A percentile compares a stretch with the other conserved stretches of the same genome.
Conservation (phyloP, 2,329 filamentous ascomycete species). For the Claviceps humidiphila region DNA sequence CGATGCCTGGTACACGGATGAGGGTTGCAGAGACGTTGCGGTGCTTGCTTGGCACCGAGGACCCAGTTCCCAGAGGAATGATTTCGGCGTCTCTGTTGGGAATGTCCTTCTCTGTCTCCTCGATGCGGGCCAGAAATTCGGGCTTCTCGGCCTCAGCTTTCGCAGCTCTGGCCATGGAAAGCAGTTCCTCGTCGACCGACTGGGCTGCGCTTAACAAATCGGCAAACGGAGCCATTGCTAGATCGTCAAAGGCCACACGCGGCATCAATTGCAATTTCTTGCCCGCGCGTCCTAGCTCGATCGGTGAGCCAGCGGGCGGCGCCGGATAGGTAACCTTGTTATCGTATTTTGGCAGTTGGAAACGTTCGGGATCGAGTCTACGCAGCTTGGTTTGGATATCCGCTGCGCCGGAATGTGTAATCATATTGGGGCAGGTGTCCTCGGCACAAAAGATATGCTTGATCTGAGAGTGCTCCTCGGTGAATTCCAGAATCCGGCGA, state of each 20-base stretch:
- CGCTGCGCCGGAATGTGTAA: slow-evolving; percentile 56
- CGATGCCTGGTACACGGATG: slow-evolving; percentile 67
- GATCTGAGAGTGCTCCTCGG: slow-evolving; percentile 43
- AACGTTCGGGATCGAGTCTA: slow-evolving; percentile 60
- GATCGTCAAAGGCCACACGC: slow-evolving; percentile 29
- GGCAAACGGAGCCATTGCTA: slow-evolving; percentile 29
- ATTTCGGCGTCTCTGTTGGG: slow-evolving; percentile 68
- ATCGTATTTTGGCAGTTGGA: slow-evolving; percentile 54
- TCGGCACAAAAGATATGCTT: slow-evolving; percentile 67
- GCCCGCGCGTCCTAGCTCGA: slow-evolving; percentile 30
- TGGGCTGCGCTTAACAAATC: slow-evolving; percentile 33
- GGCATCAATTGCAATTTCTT: slow-evolving; percentile 35
- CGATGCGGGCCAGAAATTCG: slow-evolving; percentile 34
- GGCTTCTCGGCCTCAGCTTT: slow-evolving; percentile 26
- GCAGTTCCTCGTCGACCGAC: slow-evolving; percentile 28
- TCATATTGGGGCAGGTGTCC: slow-evolving; percentile 62
- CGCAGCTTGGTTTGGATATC: slow-evolving; percentile 55
- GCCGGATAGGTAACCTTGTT: slow-evolving; percentile 26
- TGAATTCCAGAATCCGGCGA: slow-evolving; percentile 53
- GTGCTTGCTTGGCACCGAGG: slow-evolving; percentile 79
- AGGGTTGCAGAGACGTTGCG: slow-evolving; percentile 89
- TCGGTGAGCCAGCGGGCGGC: slow-evolving; percentile 12
- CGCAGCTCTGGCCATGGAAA: slow-evolving; percentile 38
- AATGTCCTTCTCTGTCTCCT: slow-evolving; percentile 46
- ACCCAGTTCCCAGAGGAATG: slow-evolving; percentile 81